Conservation (phyloP, 208 protist species). For the Leishmania tarentolae region DNA sequence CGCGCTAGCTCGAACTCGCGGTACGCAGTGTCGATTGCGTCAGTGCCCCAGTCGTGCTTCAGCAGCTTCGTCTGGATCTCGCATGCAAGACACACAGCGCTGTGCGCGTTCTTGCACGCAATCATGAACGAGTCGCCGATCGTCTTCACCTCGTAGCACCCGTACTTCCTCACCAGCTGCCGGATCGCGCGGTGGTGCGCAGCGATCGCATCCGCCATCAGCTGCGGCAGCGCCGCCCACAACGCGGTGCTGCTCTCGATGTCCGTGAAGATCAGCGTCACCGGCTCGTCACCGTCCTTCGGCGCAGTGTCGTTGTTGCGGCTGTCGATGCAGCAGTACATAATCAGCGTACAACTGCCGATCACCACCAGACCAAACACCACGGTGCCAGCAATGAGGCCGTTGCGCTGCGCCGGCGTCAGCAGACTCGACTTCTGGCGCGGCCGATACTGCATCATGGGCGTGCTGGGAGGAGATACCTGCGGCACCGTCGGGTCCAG, state of each 20-base stretch:
- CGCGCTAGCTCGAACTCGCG: slow-evolving; percentile 44
- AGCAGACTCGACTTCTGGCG: background rate
- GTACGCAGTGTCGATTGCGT: slow-evolving; percentile 50
- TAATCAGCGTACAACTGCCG: background rate
- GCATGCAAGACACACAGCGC: slow-evolving; percentile 42
- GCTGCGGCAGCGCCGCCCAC: slow-evolving; percentile 56
- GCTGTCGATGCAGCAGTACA: slow-evolving; percentile 21
- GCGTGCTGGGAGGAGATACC: slow-evolving; percentile 13
- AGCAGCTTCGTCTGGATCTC: slow-evolving; percentile 64
- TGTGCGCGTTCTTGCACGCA: slow-evolving; percentile 51
- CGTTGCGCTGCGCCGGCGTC: slow-evolving; percentile 25
- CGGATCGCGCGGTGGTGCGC: slow-evolving; percentile 76
- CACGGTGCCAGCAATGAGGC: slow-evolving; percentile 34
- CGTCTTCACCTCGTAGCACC: slow-evolving; percentile 49
- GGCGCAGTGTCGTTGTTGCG: slow-evolving; percentile 56
- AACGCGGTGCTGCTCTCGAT: slow-evolving; percentile 81
- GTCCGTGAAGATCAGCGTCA: slow-evolving; percentile 81
- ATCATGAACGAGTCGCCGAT: slow-evolving; percentile 48
- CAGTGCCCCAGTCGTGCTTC: slow-evolving; percentile 52
- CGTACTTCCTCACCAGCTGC: slow-evolving; percentile 47
- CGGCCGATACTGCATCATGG: slow-evolving; percentile 38
- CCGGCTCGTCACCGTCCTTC: slow-evolving; percentile 41
- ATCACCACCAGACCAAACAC: slow-evolving; percentile 7
- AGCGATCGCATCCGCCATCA: slow-evolving; percentile 70
- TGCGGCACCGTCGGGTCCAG: slow-evolving; percentile 27